Base-by-base conservation (phyloP, 805 yeast species). In the Danielia reshetovae region DNA sequence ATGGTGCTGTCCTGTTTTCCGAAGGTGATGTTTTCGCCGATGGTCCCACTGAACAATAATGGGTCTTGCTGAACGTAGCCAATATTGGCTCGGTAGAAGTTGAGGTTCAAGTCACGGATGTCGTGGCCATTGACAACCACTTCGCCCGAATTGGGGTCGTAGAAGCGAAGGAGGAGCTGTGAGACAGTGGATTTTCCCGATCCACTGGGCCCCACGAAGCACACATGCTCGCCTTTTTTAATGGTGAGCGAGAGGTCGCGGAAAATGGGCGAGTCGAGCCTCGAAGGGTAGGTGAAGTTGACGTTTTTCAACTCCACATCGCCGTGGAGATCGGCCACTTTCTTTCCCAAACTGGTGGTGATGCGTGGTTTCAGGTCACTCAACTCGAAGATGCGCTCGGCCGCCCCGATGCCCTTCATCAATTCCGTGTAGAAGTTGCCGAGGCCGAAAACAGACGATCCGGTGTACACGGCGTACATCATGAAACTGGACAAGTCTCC, bases 391-490 rank as follows among this genome's bases (percentile, higher is more conserved):
- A 90, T 75, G 40, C 97, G 70, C 32, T 88, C 81, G 0, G 96
- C 93, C 0, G 97, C 97, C 32, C 97, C 97, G 6, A 89, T 85
- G 36, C 97, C 97, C 63, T 90, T 90, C 97, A 90, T 90, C 39
- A 90, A 65, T 57, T 90, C 97, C 2, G 95, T 79, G 55, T 89
- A 90, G 55, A 90, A 90, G 51, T 84, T 85, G 0, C 96, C 90
- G 13, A 90, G 57, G 0, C 97, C 96, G 59, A 85, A 84, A 49
- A 89, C 85, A 7, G 96, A 86, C n/a, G 87, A 71, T 0, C 96
- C 97, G 2, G 96, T 84, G 58, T 85, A 90, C 1, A 86, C 86
- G 0, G 97, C 93, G 61, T 90, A 90, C 93, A 90, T 84, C 80
- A 89, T 81, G 58, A 88, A 90, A 32, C 95, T 83, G 5, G 95